phyloP scores from a whole-genome alignment of 768 basidiomycete genomes.

The Tricholoma matsutake region DNA sequence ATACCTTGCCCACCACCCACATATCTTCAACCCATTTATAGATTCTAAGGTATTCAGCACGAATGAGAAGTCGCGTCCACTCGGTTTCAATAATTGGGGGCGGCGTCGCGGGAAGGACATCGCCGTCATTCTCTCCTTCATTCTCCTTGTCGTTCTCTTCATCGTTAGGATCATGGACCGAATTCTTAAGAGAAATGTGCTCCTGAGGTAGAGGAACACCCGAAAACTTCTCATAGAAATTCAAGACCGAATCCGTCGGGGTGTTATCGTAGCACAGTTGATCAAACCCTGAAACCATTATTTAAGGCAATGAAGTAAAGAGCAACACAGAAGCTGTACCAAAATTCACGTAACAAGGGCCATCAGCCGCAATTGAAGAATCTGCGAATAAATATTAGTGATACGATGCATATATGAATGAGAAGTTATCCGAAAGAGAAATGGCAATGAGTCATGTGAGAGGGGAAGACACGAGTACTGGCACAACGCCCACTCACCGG shows the following conservation, averaged over 20 bases:
- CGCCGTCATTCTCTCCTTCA: background rate
- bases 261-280: background rate
- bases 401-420: background rate
- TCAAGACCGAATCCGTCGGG: background rate
- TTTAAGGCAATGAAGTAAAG: background rate
- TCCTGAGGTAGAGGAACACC: background rate
- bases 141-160: background rate
- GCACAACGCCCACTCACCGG: background rate
- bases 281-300: background rate
- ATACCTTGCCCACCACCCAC: background rate
- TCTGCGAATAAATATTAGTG: background rate
- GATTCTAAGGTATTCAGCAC: slow-evolving; percentile 11
- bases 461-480: background rate
- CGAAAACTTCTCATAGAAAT: background rate
- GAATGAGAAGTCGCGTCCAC: slow-evolving; percentile 1
- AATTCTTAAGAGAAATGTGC: too few species aligned
- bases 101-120: background rate
- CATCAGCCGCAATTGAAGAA: background rate
- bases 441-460: background rate
- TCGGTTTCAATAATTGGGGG: slow-evolving; percentile 6
- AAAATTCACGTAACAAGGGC: background rate
- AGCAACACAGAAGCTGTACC: background rate
- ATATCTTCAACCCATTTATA: slow-evolving; percentile 9
- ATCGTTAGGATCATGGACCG: background rate
- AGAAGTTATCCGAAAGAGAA: background rate